Conservation (phyloP, 2,329 filamentous ascomycete genomes). For the Talaromyces sp. region DNA sequence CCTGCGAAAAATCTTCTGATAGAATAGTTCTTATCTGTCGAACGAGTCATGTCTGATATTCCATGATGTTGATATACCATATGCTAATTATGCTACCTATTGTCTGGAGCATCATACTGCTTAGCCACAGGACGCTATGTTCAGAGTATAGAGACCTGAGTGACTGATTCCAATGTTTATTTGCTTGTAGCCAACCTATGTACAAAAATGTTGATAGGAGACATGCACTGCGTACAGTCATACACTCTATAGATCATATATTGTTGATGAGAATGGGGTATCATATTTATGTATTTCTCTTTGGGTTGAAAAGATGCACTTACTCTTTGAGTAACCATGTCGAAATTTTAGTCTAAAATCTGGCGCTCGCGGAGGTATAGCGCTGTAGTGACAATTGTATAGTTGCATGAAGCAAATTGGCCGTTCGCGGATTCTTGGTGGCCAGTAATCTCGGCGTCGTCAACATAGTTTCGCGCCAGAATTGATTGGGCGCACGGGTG, state of each 20-base stretch:
- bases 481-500: neutral
- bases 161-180: too few relatives aligned
- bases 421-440: neutral
- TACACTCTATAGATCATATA: neutral
- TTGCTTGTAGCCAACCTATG: neutral
- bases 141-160: neutral
- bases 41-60: neutral
- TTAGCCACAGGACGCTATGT: too few relatives aligned
- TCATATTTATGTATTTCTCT: conserved; percentile 6
- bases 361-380: too few relatives aligned
- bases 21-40: neutral
- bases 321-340: neutral
- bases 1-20: conserved; percentile 46
- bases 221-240: neutral
- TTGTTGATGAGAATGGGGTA: neutral
- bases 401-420: neutral
- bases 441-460: neutral
- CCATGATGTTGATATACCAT: neutral
- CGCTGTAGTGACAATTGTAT: neutral
- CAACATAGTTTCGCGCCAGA: too few relatives aligned
- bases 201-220: neutral
- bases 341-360: neutral
- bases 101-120: neutral
- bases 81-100: neutral
- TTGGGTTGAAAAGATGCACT: neutral